These are phyloP conservation scores for Penicillium turbatum DNA, from an alignment of 495 filamentous ascomycete species.

Conservation along the genomic window DNA sequence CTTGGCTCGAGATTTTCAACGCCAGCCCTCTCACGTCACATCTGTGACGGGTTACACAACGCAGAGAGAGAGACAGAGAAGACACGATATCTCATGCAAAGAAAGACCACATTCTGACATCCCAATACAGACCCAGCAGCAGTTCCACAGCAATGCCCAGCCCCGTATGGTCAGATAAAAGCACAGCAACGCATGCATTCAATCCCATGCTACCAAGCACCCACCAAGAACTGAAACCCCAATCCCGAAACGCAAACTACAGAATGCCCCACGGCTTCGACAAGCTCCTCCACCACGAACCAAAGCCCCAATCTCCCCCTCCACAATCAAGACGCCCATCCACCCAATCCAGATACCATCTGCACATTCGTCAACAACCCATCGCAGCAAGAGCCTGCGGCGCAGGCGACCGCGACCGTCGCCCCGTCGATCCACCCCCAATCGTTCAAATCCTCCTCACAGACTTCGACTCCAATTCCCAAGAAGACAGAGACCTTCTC, in stretches of 20 bases:
- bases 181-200: conserved; percentile 17
- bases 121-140: conserved; percentile 31
- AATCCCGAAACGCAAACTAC: conserved; percentile 22
- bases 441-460: conserved; percentile 82
- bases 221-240: conserved; percentile 10
- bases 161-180: conserved; percentile 35
- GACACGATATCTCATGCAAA: background rate
- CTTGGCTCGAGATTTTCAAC: background rate
- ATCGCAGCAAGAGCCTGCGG: conserved; percentile 87
- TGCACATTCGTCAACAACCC: conserved; percentile 87
- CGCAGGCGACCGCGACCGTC: conserved; percentile 87
- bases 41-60: conserved; percentile 2
- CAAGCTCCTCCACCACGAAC: conserved; percentile 38
- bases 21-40: background rate
- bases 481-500: conserved; percentile 55
- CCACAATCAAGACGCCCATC: conserved; percentile 21
- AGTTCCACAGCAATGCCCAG: conserved; percentile 32
- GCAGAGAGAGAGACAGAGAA: background rate
- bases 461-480: conserved; percentile 51
- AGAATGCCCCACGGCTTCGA: conserved; percentile 42
- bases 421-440: conserved; percentile 92
- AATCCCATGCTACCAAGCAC: conserved; percentile 8
- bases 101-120: conserved; percentile 1
- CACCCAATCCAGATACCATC: conserved; percentile 42
- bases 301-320: conserved; percentile 24